These are phyloP conservation scores for Leccinum fibrillosum DNA, from an alignment of 768 basidiomycete species.

Conservation along the genomic window DNA sequence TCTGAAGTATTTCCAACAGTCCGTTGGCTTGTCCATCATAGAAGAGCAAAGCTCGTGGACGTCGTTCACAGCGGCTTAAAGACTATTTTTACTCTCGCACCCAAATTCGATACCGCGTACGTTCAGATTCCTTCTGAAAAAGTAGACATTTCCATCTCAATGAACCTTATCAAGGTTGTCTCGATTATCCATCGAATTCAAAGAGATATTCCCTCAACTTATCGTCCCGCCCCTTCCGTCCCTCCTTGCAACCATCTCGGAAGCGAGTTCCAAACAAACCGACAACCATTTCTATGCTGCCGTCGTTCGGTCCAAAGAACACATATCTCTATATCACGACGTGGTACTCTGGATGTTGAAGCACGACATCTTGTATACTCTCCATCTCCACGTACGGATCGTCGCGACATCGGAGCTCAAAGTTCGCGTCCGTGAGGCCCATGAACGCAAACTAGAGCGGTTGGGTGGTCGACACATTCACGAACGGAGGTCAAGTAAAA, in stretches of 20 bases:
- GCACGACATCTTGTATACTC: slow-evolving; percentile 77
- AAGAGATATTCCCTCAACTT: slow-evolving; percentile 52
- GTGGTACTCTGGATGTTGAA: slow-evolving; percentile 92
- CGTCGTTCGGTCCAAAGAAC: slow-evolving; percentile 66
- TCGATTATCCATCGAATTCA: slow-evolving; percentile 57
- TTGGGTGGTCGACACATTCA: slow-evolving; percentile 13
- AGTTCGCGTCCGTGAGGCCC: slow-evolving; percentile 51
- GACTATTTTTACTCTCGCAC: slow-evolving; percentile 76
- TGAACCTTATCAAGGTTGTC: slow-evolving; percentile 20
- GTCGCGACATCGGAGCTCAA: slow-evolving; percentile 79
- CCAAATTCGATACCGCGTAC: slow-evolving; percentile 58
- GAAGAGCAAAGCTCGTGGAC: slow-evolving; percentile 87
- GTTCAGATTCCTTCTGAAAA: slow-evolving; percentile 26
- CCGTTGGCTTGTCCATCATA: slow-evolving; percentile 86
- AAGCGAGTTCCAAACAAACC: slow-evolving; percentile 56
- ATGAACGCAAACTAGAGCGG: slow-evolving; percentile 37
- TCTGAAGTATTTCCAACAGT: slow-evolving; percentile 87
- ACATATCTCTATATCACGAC: slow-evolving; percentile 68
- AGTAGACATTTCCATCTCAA: background rate
- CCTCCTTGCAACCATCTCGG: slow-evolving; percentile 74
- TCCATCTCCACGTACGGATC: slow-evolving; percentile 83
- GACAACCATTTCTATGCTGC: slow-evolving; percentile 80
- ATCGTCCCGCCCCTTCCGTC: slow-evolving; percentile 67
- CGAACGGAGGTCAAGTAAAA: slow-evolving; percentile 19
- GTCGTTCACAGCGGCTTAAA: slow-evolving; percentile 74